Evolutionary conservation across 2,329 filamentous ascomycete species (phyloP).

Genomic region (Arachnomyces sp.): DNA sequence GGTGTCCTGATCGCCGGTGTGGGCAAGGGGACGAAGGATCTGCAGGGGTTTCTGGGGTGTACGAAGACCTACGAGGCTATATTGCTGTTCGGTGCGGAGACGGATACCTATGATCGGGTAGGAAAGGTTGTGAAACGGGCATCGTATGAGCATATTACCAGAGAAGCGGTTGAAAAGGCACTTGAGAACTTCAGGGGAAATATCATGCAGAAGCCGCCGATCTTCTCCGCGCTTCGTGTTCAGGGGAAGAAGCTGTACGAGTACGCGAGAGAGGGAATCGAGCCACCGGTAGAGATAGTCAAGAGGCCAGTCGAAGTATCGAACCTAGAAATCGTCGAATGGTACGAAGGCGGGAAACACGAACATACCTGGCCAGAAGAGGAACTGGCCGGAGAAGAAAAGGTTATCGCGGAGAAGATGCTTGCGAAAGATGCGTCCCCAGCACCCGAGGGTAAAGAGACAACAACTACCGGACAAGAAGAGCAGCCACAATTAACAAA

Average conservation of each 20-base stretch:
- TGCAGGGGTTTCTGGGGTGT: slow-evolving; percentile 73
- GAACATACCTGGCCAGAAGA: slow-evolving; percentile 69
- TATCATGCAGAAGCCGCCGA: slow-evolving; percentile 80
- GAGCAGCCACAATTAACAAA: slow-evolving; percentile 11
- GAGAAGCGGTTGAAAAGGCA: slow-evolving; percentile 67
- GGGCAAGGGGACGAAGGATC: slow-evolving; percentile 76
- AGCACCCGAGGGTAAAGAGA: background rate
- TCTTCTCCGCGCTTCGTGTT: slow-evolving; percentile 89
- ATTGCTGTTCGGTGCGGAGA: slow-evolving; percentile 83
- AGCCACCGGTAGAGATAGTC: slow-evolving; percentile 77
- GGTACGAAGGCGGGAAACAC: slow-evolving; percentile 73
- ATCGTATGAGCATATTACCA: slow-evolving; percentile 73
- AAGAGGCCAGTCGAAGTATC: slow-evolving; percentile 69
- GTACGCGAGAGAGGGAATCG: slow-evolving; percentile 83
- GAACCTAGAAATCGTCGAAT: slow-evolving; percentile 75
- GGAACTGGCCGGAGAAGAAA: slow-evolving; percentile 69
- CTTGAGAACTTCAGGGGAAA: slow-evolving; percentile 69
- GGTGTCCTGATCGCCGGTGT: slow-evolving; percentile 86
- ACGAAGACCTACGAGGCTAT: slow-evolving; percentile 90
- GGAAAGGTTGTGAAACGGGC: slow-evolving; percentile 74
- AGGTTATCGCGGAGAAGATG: slow-evolving; percentile 65
- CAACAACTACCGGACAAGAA: slow-evolving; percentile 13
- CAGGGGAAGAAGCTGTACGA: slow-evolving; percentile 93
- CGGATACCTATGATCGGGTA: slow-evolving; percentile 82
- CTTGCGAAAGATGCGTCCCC: slow-evolving; percentile 31